These are phyloP conservation scores for Penicillium antarcticum DNA, from an alignment of 495 filamentous ascomycete genomes.

Conservation along the genomic window DNA sequence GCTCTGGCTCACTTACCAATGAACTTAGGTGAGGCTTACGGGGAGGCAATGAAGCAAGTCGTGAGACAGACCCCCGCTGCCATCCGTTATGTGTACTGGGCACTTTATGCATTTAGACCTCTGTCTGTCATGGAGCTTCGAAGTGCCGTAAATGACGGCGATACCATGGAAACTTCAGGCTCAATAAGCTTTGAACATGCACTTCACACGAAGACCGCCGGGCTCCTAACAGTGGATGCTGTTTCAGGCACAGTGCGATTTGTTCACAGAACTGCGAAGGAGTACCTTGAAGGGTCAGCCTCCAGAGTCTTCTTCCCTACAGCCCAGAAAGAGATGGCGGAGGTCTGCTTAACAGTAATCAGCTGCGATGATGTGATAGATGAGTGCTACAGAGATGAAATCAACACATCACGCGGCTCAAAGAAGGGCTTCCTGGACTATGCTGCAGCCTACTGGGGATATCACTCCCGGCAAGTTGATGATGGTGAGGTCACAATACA, in stretches of 20 bases:
- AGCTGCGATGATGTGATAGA: conserved; percentile 31
- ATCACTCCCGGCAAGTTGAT: conserved; percentile 22
- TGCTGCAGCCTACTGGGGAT: conserved; percentile 30
- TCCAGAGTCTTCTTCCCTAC: conserved; percentile 31
- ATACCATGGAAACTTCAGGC: too few relatives aligned
- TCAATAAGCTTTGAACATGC: too few relatives aligned
- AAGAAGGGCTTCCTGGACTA: conserved; percentile 21
- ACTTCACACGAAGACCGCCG: too few relatives aligned
- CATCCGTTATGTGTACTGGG: conserved; percentile 29
- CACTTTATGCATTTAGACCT: conserved; percentile 23
- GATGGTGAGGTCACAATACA: conserved; percentile 33
- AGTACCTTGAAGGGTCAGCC: conserved; percentile 28
- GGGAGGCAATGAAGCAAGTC: conserved; percentile 31
- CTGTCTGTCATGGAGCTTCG: conserved; percentile 27
- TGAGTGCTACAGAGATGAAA: conserved; percentile 27
- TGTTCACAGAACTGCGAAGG: conserved; percentile 32
- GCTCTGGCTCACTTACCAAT: conserved; percentile 28
- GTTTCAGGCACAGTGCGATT: conserved; percentile 21
- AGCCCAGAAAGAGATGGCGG: conserved; percentile 31
- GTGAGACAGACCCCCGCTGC: conserved; percentile 20
- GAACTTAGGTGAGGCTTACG: conserved; percentile 31
- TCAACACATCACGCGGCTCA: conserved; percentile 2
- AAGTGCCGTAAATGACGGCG: too few relatives aligned
- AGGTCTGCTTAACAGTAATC: conserved; percentile 25
- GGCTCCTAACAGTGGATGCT: conserved; percentile 27